Percentiles rank a stretch among this genome's conserved stretches.
Conservation (phyloP, 768 basidiomycete genomes). For the Pleurotus ostreatus region DNA sequence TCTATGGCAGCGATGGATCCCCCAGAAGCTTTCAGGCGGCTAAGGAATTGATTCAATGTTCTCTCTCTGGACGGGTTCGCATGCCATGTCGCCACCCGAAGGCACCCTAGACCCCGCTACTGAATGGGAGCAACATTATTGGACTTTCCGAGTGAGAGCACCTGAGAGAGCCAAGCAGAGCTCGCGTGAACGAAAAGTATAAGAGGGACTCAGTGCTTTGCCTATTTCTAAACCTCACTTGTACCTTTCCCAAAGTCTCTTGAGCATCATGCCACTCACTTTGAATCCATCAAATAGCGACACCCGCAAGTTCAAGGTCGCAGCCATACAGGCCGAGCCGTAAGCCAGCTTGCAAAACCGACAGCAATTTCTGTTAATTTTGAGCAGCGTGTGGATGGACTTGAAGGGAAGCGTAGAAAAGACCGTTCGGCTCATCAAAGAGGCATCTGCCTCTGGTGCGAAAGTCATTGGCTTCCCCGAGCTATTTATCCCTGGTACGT, state of each 20-base stretch:
- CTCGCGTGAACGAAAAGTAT: neutral
- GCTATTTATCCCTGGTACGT: constrained; percentile 23
- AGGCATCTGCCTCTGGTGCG: constrained; percentile 22
- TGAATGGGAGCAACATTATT: too few species aligned
- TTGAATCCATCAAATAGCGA: constrained; percentile 8
- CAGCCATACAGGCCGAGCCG: constrained; percentile 3
- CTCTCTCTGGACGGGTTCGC: too few species aligned
- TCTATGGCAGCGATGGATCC: too few species aligned
- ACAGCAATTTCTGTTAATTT: neutral
- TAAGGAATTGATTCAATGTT: too few species aligned
- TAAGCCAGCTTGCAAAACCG: neutral
- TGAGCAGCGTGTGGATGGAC: constrained; percentile 4
- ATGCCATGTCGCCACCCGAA: too few species aligned
- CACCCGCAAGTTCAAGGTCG: constrained; percentile 1
- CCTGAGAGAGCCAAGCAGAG: too few species aligned
- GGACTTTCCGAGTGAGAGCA: too few species aligned
- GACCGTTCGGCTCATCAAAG: constrained; percentile 22
- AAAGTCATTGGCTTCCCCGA: constrained; percentile 28
- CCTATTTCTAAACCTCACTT: neutral
- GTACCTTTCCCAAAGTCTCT: neutral
- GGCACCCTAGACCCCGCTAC: too few species aligned
- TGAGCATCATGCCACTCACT: constrained; percentile 1
- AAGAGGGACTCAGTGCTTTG: neutral
- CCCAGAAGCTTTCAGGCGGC: too few species aligned
- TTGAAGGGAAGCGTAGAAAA: constrained; percentile 24